Evolutionary conservation across 75 land plant species (phyloP).

Genomic region (Chamaecyparis obtusa): DNA sequence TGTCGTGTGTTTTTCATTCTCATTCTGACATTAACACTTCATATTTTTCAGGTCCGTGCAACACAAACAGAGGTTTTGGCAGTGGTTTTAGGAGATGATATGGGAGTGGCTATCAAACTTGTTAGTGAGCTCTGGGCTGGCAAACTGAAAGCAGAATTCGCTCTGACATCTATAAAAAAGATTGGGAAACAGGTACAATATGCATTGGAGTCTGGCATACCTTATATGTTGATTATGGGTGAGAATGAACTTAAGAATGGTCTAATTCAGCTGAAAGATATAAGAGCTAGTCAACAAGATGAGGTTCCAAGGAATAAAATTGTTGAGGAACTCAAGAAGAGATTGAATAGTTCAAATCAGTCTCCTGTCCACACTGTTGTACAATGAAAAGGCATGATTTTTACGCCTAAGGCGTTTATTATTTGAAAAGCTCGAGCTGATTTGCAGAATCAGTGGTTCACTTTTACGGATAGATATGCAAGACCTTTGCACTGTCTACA

Average conservation of each 20-base stretch:
- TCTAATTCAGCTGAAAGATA: conserved; percentile 46
- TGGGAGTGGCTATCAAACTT: conserved; percentile 43
- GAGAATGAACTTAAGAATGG: conserved; percentile 58
- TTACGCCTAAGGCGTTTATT: too few species aligned
- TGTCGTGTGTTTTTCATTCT: background rate
- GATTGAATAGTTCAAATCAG: conserved; percentile 15
- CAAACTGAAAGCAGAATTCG: conserved; percentile 58
- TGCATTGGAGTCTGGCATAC: conserved; percentile 44
- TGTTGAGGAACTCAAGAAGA: conserved; percentile 41
- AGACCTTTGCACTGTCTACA: too few species aligned
- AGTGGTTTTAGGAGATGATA: conserved; percentile 43
- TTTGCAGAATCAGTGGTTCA: too few species aligned
- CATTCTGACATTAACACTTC: background rate
- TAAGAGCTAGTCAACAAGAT: conserved; percentile 29
- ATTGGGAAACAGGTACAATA: conserved; percentile 46
- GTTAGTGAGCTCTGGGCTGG: conserved; percentile 70
- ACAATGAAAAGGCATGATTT: background rate
- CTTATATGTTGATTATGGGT: conserved; percentile 73
- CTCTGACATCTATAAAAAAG: conserved; percentile 26
- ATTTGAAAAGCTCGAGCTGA: too few species aligned
- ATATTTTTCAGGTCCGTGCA: conserved; percentile 43
- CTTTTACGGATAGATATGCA: too few species aligned
- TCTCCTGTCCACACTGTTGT: background rate
- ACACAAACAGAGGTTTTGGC: conserved; percentile 73
- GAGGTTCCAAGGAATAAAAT: conserved; percentile 37